Percentiles rank a stretch among this genome's conserved stretches.
phyloP scores from a whole-genome alignment of 139 green algal genomes.

The Spirogloea muscicola region DNA sequence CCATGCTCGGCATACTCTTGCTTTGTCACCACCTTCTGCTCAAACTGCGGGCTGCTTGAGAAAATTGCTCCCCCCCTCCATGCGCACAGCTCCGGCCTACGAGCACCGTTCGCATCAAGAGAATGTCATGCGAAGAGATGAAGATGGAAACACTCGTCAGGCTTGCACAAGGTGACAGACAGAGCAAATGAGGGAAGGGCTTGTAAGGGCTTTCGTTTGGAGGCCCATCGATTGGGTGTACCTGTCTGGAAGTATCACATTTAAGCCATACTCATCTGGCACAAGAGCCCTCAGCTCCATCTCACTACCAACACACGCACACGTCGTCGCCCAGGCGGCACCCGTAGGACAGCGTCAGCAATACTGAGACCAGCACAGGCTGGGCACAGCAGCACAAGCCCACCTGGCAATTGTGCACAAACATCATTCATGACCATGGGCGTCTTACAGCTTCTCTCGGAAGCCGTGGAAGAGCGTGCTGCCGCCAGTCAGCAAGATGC shows the following conservation, averaged over 20 bases:
- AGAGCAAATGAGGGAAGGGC: not conserved
- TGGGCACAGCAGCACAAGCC: not conserved
- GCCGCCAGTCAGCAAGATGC: constrained; percentile 31
- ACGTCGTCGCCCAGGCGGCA: not conserved
- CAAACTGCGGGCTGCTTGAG: not conserved
- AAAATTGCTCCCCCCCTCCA: constrained; percentile 33
- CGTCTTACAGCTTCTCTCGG: not conserved
- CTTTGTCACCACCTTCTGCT: constrained; percentile 11
- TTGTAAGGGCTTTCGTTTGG: not conserved
- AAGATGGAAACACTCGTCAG: not conserved
- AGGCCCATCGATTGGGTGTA: not conserved
- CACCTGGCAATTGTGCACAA: not conserved
- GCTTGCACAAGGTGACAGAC: not conserved
- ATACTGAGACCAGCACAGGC: not conserved
- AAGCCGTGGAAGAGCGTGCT: constrained; percentile 34
- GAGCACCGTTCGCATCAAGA: not conserved
- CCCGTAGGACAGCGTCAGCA: not conserved
- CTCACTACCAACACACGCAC: constrained; percentile 15
- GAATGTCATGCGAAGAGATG: not conserved
- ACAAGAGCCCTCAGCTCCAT: constrained; percentile 48
- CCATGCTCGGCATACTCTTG: constrained; percentile 38
- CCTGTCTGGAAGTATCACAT: not conserved
- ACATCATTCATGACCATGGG: not conserved
- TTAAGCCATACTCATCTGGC: constrained; percentile 35
- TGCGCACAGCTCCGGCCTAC: not conserved